These are phyloP conservation scores for Dioszegia hungarica DNA, from an alignment of 768 basidiomycete genomes.

Conservation along the genomic window DNA sequence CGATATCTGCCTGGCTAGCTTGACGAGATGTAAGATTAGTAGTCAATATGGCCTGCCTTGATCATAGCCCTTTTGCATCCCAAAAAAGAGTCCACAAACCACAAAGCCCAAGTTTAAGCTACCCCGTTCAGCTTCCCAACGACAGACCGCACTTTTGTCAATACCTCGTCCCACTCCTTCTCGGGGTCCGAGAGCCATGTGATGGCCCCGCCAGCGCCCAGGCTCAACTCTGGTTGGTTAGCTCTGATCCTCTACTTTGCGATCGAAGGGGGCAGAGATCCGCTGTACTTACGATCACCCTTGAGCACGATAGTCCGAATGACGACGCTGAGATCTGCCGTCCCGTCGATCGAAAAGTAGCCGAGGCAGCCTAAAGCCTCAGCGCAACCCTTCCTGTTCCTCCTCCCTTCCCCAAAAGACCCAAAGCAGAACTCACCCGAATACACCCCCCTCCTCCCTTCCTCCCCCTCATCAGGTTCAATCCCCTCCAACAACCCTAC, in stretches of 20 bases:
- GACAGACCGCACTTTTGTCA: slow-evolving; percentile 62
- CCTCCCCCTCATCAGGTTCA: slow-evolving; percentile 66
- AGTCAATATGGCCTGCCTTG: too few relatives aligned
- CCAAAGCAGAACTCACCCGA: slow-evolving; percentile 52
- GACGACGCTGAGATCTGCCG: slow-evolving; percentile 87
- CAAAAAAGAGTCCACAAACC: too few relatives aligned
- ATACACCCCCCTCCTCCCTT: slow-evolving; percentile 63
- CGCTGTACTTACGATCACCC: slow-evolving; percentile 20
- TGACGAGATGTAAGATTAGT: too few relatives aligned
- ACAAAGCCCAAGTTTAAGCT: not conserved
- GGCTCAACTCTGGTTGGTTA: slow-evolving; percentile 39
- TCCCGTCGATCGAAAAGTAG: slow-evolving; percentile 83
- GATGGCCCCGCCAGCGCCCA: slow-evolving; percentile 95
- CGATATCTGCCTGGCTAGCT: too few relatives aligned
- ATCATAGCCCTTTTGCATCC: too few relatives aligned
- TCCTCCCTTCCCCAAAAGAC: not conserved
- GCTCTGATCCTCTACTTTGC: not conserved
- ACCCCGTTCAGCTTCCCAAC: slow-evolving; percentile 11
- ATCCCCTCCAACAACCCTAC: slow-evolving; percentile 80
- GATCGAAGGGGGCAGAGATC: too few relatives aligned
- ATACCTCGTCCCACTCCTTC: slow-evolving; percentile 92
- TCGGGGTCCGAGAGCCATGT: slow-evolving; percentile 82
- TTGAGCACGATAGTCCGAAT: slow-evolving; percentile 76
- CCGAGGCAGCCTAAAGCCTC: slow-evolving; percentile 66
- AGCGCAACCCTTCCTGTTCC: not conserved